Evolutionary conservation across 192 early-diverging fungal genomes (phyloP), one percentile per base, ranked within the genome.

Genomic region (Coemansia erecta): DNA sequence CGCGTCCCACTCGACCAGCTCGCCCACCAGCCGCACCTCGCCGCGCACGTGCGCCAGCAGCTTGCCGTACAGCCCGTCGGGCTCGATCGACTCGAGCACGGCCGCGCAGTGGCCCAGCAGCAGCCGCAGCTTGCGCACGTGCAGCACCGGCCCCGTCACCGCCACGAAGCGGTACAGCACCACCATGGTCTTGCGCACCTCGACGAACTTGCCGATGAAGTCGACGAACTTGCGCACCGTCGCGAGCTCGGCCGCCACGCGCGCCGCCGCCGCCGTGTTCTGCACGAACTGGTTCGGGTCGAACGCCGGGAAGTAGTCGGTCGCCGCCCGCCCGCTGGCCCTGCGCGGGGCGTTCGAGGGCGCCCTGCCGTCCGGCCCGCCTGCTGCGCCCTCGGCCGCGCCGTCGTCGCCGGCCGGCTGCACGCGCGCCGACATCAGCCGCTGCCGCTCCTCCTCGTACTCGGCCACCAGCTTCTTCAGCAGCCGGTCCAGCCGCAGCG

Each of bases 171-270:
- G 70, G 40, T 80, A 80, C 3, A 79, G 63, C 39, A 79, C 70
- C 13, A 73, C 60, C 76, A 79, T 72, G 17, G 70, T 72, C 52
- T 66, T 70, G 56, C 76, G 76, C 45, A 79, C 67, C 57, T 79
- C 70, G 48, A 79, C 50, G 31, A 79, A 72, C 60, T 63, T 68
- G 22, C 33, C 44, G 17, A 73, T 60, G 56, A 79, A 79, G 31
- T 56, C 60, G 33, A 73, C 60, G 46, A 73, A 69, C 53, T 64
- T 63, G 39, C 49, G 48, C 26, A 79, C 41, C 42, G 61, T 63
- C 64, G 59, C 66, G 44, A 73, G 51, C 35, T 79, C 76, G 24
- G 59, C 63, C n/a, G 63, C 50, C 11, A 79, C 65, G 13, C 18
- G 24, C 40, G 69, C 70, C 2, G 70, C 76, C 40, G 68, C 63